Conservation (phyloP, 345 rosid genomes). For the Dimocarpus longan region DNA sequence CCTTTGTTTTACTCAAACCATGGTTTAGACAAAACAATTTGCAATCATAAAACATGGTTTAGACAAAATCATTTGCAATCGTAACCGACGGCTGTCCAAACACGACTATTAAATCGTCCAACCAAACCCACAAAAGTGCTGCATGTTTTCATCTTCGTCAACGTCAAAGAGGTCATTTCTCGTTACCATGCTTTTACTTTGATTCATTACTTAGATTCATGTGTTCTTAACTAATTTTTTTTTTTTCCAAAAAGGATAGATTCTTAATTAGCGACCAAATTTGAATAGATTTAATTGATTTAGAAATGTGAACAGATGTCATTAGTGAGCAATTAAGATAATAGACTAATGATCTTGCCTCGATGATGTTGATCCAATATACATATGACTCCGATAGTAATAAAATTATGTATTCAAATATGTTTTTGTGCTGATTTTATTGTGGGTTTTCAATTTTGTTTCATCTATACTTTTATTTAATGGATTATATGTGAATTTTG, state of each 20-base stretch:
- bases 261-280: not conserved
- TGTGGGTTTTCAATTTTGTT: no score
- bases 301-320: not conserved
- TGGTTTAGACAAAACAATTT: not conserved
- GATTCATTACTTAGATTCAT: not conserved
- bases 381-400: not conserved
- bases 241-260: not conserved
- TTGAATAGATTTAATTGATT: not conserved
- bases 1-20: no score
- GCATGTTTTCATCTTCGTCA: not conserved
- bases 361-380: not conserved
- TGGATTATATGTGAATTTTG: no score
- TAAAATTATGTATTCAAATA: no score
- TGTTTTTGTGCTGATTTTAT: not conserved
- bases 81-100: not conserved
- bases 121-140: not conserved
- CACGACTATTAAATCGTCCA: not conserved
- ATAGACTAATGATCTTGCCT: not conserved
- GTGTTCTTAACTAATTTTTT: no score
- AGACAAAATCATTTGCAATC: no score
- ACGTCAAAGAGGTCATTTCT: not conserved
- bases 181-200: not conserved
- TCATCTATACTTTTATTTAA: no score
- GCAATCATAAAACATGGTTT: not conserved
- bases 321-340: not conserved